Evolutionary conservation across 2,329 filamentous ascomycete genomes (phyloP).

Genomic region (Epichloe aotearoae): DNA sequence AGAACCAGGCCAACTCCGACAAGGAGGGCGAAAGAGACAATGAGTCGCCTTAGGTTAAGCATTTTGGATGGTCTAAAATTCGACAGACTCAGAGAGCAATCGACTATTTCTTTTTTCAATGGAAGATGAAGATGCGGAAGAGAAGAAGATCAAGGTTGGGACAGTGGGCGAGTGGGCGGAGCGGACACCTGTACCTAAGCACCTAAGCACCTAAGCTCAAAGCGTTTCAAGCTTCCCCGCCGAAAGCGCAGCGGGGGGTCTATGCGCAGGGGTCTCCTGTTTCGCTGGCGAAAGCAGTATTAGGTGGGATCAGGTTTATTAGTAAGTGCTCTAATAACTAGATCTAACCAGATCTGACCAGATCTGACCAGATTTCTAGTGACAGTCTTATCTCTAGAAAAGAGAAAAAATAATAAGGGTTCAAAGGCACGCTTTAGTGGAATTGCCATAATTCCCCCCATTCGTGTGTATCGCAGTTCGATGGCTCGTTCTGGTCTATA

Average conservation of each 20-base stretch:
- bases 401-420: too few species aligned
- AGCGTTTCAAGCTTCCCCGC: conserved; percentile 11
- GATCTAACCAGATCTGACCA: too few species aligned
- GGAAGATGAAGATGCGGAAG: neutral
- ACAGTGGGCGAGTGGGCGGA: neutral
- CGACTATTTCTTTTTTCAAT: neutral
- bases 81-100: neutral
- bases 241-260: conserved; percentile 2
- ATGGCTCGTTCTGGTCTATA: too few species aligned
- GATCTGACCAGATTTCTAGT: too few species aligned
- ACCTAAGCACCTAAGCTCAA: conserved; percentile 6
- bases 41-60: conserved; percentile 59
- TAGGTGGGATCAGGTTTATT: too few species aligned
- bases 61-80: conserved; percentile 34
- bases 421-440: too few species aligned
- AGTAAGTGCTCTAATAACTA: too few species aligned
- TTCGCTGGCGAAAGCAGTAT: too few species aligned
- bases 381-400: too few species aligned
- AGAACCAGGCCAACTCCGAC: conserved; percentile 61
- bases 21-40: conserved; percentile 63
- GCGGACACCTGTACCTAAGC: conserved; percentile 11
- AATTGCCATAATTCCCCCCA: too few species aligned
- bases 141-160: neutral
- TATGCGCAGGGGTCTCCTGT: neutral
- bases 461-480: too few species aligned